Percentiles rank a stretch among this genome's conserved stretches.
phyloP scores from a whole-genome alignment of 768 basidiomycete species.

The Mycena albidolilacea region DNA sequence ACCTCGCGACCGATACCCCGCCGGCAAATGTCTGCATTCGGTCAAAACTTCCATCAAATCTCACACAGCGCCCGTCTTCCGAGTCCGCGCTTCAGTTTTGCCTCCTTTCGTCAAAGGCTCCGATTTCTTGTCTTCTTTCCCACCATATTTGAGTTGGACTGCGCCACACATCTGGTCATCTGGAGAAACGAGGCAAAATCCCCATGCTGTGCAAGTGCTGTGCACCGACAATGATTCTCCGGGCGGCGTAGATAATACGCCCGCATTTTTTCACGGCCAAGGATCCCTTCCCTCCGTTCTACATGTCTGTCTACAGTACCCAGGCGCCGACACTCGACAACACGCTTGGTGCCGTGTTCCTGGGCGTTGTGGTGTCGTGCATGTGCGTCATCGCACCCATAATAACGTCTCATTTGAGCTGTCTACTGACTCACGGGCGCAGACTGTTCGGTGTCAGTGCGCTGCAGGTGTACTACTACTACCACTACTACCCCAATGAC shows the following conservation, averaged over 20 bases:
- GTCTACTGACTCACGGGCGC: neutral
- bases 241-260: neutral
- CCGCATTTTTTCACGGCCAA: neutral
- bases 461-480: constrained; percentile 36
- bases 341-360: constrained; percentile 37
- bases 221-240: neutral
- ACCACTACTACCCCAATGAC: constrained; percentile 35
- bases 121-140: neutral
- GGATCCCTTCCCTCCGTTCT: neutral
- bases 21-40: neutral
- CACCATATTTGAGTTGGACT: neutral
- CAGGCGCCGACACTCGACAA: constrained; percentile 23
- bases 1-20: neutral
- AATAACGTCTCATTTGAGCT: neutral
- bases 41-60: neutral
- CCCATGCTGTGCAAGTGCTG: neutral
- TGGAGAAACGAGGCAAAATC: neutral
- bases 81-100: neutral
- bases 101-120: neutral
- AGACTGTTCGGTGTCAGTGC: constrained; percentile 36
- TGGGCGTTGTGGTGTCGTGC: constrained; percentile 30
- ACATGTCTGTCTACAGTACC: constrained; percentile 22
- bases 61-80: constrained; percentile 2
- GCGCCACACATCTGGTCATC: neutral
- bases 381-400: constrained; percentile 30